Base-by-base conservation (phyloP, 2,329 filamentous ascomycete genomes). In the Xylaria polymorpha region DNA sequence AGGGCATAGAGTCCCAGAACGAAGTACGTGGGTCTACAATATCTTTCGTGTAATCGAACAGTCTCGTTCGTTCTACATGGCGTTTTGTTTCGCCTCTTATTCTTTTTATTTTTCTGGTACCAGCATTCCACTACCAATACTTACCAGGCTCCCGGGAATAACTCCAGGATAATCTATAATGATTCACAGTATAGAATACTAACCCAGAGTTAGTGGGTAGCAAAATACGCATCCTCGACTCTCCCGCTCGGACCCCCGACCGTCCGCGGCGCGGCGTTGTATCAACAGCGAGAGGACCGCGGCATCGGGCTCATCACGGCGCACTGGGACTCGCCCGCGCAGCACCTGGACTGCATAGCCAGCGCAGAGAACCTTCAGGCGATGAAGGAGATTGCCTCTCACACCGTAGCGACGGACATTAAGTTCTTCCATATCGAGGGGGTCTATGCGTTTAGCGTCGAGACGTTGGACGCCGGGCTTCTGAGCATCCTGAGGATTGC, bases 321-420 rank as follows among this genome's bases (percentile, higher is more conserved):
- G 48, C 74, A 76, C 60, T 76, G 72, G 73, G 70, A 67, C 25
- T 71, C 72, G 5, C 14, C 57, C 25, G 71, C 62, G 1, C 74
- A 76, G 41, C 74, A 76, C 55, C 41, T 58, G 8, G 64, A 61
- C 7, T 72, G 73, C 55, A 66, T 76, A 20, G 66, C 61, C 7
- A 69, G 66, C 25, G 50, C 62, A 6, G 66, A 55, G 12, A 75
- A 74, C 61, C 41, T 57, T 39, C 15, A 29, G n/a, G 63, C 65
- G 1, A 63, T 73, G 39, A 55, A 6, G 18, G 60, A 59, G 0
- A 29, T 72, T 4, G 56, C 14, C 18, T 37, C 64, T 3, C 60
- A 66, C 22, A n/a, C 69, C 0, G 12, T 35, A 0, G 10, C 8
- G 0, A 29, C 58, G 20, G 61, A 48, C 4, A 32, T 71, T 20